phyloP scores from a whole-genome alignment of 148 eudicot genomes.

The Rhododendron mucronatum region DNA sequence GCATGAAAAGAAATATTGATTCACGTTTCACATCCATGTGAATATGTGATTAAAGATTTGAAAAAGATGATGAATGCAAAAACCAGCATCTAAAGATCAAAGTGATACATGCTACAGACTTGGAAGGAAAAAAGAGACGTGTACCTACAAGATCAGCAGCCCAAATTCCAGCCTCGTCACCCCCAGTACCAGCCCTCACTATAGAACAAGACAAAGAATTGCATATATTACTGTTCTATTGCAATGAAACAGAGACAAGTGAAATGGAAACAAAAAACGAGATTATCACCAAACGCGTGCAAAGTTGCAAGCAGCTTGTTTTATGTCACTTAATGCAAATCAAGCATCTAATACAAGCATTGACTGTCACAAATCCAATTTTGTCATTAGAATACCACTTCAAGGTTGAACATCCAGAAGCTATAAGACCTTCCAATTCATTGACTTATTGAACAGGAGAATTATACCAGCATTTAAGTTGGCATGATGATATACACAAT shows the following conservation, averaged over 20 bases:
- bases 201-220: slow-evolving; percentile 21
- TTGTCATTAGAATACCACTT: background rate
- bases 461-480: background rate
- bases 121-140: slow-evolving; percentile 35
- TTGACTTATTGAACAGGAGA: background rate
- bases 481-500: background rate
- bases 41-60: background rate
- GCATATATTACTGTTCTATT: background rate
- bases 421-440: background rate
- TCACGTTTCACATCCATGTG: background rate
- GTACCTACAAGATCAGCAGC: slow-evolving; percentile 99
- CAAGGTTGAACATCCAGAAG: background rate
- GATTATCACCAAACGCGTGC: background rate
- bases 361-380: background rate
- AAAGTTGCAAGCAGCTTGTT: background rate
- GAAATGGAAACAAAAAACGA: background rate
- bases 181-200: slow-evolving; percentile 99
- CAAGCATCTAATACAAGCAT: background rate
- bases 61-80: slow-evolving; percentile 7
- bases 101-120: background rate
- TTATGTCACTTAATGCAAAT: background rate
- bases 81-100: background rate
- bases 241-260: slow-evolving; percentile 1
- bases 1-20: background rate
- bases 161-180: slow-evolving; percentile 99